Base-by-base conservation (phyloP, 2,329 filamentous ascomycete genomes). In the Paecilomyces dactylethromorphus region DNA sequence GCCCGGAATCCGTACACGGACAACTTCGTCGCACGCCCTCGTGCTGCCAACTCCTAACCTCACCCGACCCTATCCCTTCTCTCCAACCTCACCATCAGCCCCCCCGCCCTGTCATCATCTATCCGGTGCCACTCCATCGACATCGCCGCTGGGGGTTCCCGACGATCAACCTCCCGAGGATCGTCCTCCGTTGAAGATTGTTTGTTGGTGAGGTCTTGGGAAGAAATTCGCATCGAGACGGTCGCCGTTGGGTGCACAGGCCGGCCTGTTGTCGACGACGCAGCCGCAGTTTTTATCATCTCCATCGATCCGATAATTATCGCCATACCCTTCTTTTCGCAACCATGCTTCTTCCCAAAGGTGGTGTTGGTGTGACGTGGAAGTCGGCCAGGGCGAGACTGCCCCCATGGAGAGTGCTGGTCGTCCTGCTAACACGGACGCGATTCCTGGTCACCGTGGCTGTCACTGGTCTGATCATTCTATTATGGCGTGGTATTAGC, bases 401-500 rank as follows among this genome's bases (percentile, higher is more conserved):
- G 67, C 91, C 92, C 51, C 88, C 91, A 59, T 87, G 86, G 66
- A 85, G 91, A 74, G 87, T 88, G 56, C 72, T 92, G 71, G 81
- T 86, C 76, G 79, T 83, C 52, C 84, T 91, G 67, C 71, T 95
- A 63, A 90, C 90, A 62, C 86, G 86, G 71, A 90, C 91, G 64
- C 85, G 91, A 58, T 88, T 95, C 65, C 79, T 97, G 63, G 77
- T 94, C 57, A 84, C 89, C 53, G 76, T 94, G 61, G 88, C 86
- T 56, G 67, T 94, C 56, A 81, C 85, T 31, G 87, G 88, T 58
- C 79, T 91, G 64, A 73, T 95, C 63, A 72, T 96, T 74, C 81
- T 97, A 77, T 75, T 96, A 86, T 97, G 92, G 91, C 88, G 90
- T 73, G 89, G 90, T 63, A 85, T 97, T 67, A 86, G 87, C 70